Base-by-base conservation (phyloP, 2,329 filamentous ascomycete species). In the Tothia fuscella region DNA sequence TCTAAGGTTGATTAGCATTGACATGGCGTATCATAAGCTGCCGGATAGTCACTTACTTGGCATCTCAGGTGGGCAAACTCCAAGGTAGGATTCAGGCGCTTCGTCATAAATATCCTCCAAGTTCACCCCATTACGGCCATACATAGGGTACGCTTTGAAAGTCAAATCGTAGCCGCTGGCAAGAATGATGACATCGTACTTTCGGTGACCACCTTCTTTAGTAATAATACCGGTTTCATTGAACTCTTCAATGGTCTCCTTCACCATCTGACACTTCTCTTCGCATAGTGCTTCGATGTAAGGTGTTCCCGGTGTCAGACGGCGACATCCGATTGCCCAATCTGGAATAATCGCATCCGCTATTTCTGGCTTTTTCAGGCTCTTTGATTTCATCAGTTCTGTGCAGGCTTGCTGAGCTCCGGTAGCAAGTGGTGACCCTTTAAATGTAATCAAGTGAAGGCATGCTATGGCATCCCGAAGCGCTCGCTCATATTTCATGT, bases 181-280 rank as follows among this genome's bases (percentile, higher is more conserved):
- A 5, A 71, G 63, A 19, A 78, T 59, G 10, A 78, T 63, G 16
- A 76, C 53, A 49, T 78, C 73, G 50, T 70, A 71, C 14, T 69
- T 62, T 32, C 64, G 53, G n/a, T 61, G 60, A 3, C 50, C 52
- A 3, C 58, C 64, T 2, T 59, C 61, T 1, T 56, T 45, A 14
- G 71, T 62, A 7, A 37, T 17, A 38, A 77, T 65, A 0, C 70
- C 68, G 0, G 53, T 62, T 4, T 56, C 57, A 0, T 64, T 66
- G 36, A 76, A 65, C 5, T 56, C 53, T 9, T 59, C 50, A 44
- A 77, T 76, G 0, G 52, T 52, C 3, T 58, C 50, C 0, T 71
- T 76, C 10, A 37, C 24, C 34, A 37, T 19, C 16, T 37, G 34
- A 22, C 34, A 24, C 45, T 66, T 68, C 1, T 57, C 53, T 16